Base-by-base conservation (phyloP, 176 grass and related monocot genomes). In the Carex parvula region DNA sequence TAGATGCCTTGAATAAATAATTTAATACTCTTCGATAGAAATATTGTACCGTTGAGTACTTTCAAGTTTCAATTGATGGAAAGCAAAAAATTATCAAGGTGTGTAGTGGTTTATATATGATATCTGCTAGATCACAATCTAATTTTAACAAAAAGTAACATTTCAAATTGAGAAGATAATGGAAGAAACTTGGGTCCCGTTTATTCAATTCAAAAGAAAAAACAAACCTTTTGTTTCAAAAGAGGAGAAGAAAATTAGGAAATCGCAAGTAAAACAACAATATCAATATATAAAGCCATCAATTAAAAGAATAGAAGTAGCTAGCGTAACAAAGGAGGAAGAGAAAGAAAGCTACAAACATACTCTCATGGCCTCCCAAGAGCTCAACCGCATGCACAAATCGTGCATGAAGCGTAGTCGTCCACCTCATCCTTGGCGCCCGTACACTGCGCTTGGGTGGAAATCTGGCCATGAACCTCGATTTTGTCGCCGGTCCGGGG, bases 331-430 rank as follows among this genome's bases (percentile, higher is more conserved):
- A 84, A 77, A 33, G 33, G 14, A 35, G 17, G 60, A 71, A 81
- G 5, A 81, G n/a, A 21, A 67, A 1, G 3, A 6, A 58, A 44
- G 37, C 37, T 39, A 44, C 42, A 44, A 52, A 65, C 84, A 58
- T 83, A 90, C 88, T 90, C 52, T 90, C 88, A 69, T 90, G 88
- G 81, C 88, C 88, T 29, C 88, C 88, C 8, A 90, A 78, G 50
- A 90, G 84, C 33, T 90, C 84, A 46, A 90, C 84, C 9, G 88
- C 88, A 76, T 90, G 88, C 63, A 90, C 88, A 77, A 90, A 90
- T 68, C 88, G 80, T 8, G 80, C 80, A 69, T 90, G 88, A 67
- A 90, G 88, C 4, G 84, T 84, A 48, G 84, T 87, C 3, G 88
- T 90, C 88, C 88, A 90, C 84, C 88, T 81, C 88, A 90, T 90